Conservation (phyloP, 768 basidiomycete genomes). For the Rhodosporidiobolus odoratus region DNA sequence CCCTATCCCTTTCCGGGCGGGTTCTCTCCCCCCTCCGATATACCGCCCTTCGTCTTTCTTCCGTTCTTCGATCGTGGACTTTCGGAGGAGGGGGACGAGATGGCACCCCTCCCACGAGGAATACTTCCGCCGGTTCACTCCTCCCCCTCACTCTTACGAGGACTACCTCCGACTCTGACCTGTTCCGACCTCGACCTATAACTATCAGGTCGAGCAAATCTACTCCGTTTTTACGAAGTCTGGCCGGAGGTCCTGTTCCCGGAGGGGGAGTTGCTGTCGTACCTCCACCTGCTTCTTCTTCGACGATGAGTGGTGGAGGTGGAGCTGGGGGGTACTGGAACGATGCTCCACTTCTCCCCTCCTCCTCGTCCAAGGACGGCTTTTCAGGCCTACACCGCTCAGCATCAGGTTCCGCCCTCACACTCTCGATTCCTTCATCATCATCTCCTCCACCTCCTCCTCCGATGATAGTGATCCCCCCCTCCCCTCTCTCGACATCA, state of each 20-base stretch:
- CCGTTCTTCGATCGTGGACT: constrained; percentile 20
- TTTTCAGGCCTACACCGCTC: neutral
- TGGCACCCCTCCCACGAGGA: neutral
- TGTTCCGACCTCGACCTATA: constrained; percentile 22
- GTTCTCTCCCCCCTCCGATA: constrained; percentile 13
- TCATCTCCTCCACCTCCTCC: constrained; percentile 18
- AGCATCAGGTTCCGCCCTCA: neutral
- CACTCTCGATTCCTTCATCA: neutral
- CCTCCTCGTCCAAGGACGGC: neutral
- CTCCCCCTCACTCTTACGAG: constrained; percentile 22
- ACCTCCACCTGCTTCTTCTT: neutral
- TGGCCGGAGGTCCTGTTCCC: neutral
- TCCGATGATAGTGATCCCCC: constrained; percentile 15
- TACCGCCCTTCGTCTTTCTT: constrained; percentile 13
- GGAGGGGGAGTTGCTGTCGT: neutral
- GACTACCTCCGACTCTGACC: constrained; percentile 2
- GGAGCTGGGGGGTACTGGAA: constrained; percentile 12
- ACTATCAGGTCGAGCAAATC: constrained; percentile 24
- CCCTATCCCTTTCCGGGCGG: no score
- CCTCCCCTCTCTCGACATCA: constrained; percentile 9
- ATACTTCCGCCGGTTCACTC: constrained; percentile 1
- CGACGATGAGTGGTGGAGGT: no score
- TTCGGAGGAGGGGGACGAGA: neutral
- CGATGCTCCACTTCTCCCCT: constrained; percentile 22
- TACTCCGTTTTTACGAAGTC: constrained; percentile 28